A percentile compares a stretch with the other conserved stretches of the same genome.
These are phyloP conservation scores for Tolypocladium amazonense DNA, from an alignment of 2,329 filamentous ascomycete species.

Conservation along the genomic window DNA sequence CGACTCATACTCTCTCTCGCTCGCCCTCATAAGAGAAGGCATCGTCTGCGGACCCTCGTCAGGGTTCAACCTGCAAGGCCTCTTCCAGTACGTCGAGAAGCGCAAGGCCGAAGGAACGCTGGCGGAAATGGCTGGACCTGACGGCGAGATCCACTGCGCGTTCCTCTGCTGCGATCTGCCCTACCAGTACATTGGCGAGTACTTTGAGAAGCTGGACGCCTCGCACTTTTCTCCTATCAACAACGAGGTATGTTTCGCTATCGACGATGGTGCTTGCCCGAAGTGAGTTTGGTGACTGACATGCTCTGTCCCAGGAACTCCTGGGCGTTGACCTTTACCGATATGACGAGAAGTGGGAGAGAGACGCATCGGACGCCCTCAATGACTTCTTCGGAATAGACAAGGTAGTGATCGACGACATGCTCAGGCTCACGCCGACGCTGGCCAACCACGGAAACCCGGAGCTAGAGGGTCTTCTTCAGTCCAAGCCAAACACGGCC, in stretches of 20 bases:
- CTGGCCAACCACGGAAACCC: neutral
- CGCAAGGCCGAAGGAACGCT: slow-evolving; percentile 34
- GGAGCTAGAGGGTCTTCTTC: slow-evolving; percentile 5
- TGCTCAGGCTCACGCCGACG: slow-evolving; percentile 3
- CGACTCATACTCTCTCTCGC: slow-evolving; percentile 41
- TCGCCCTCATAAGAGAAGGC: slow-evolving; percentile 45
- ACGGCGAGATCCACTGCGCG: slow-evolving; percentile 39
- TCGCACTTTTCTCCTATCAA: slow-evolving; percentile 37
- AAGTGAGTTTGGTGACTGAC: neutral
- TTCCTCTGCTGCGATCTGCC: slow-evolving; percentile 55
- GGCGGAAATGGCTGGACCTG: slow-evolving; percentile 27
- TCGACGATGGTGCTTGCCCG: neutral
- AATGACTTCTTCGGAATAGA: slow-evolving; percentile 17
- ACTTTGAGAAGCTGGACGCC: slow-evolving; percentile 43
- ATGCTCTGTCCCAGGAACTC: slow-evolving; percentile 22
- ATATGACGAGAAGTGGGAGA: slow-evolving; percentile 44
- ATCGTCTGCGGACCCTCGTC: slow-evolving; percentile 51
- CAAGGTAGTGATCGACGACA: slow-evolving; percentile 3
- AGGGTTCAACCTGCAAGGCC: slow-evolving; percentile 44
- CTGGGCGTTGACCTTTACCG: slow-evolving; percentile 36
- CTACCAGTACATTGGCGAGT: slow-evolving; percentile 51
- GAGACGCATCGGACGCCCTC: slow-evolving; percentile 25
- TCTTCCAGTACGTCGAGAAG: slow-evolving; percentile 38
- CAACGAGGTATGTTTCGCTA: slow-evolving; percentile 22
- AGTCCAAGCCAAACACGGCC: slow-evolving; percentile 14